Conservation (phyloP, 2,329 filamentous ascomycete species). For the Alternaria sp. region DNA sequence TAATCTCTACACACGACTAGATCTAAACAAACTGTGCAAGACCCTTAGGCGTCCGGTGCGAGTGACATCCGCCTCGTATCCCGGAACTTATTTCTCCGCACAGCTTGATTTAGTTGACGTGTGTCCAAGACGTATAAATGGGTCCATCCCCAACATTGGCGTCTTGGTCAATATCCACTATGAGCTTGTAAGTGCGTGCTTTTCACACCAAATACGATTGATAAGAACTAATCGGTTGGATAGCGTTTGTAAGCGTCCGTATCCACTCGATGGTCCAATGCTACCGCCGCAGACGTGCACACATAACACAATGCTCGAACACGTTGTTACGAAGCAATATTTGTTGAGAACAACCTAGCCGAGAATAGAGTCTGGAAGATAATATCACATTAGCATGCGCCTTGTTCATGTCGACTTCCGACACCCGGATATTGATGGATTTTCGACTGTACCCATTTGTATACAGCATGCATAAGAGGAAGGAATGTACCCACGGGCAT, state of each 20-base stretch:
- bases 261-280: not conserved
- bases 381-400: conserved; percentile 71
- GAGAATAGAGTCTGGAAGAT: conserved; percentile 65
- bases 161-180: conserved; percentile 13
- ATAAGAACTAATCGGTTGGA: not conserved
- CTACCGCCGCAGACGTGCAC: not conserved
- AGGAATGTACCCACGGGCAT: conserved; percentile 68
- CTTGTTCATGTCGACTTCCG: conserved; percentile 78
- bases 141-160: conserved; percentile 18
- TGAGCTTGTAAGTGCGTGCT: conserved; percentile 4
- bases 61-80: conserved; percentile 3
- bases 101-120: conserved; percentile 2
- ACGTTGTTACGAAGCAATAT: conserved; percentile 33
- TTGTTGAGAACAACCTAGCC: conserved; percentile 64
- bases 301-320: not conserved
- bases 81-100: conserved; percentile 6
- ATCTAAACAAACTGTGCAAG: not conserved
- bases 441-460: conserved; percentile 79
- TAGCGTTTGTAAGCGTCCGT: conserved; percentile 3
- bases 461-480: conserved; percentile 75
- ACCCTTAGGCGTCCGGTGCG: not conserved
- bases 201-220: not conserved
- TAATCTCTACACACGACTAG: not conserved
- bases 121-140: conserved; percentile 17
- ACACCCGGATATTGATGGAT: conserved; percentile 80